These are phyloP conservation scores for Xylaria digitata DNA, from an alignment of 2,329 filamentous ascomycete species.

Conservation along the genomic window DNA sequence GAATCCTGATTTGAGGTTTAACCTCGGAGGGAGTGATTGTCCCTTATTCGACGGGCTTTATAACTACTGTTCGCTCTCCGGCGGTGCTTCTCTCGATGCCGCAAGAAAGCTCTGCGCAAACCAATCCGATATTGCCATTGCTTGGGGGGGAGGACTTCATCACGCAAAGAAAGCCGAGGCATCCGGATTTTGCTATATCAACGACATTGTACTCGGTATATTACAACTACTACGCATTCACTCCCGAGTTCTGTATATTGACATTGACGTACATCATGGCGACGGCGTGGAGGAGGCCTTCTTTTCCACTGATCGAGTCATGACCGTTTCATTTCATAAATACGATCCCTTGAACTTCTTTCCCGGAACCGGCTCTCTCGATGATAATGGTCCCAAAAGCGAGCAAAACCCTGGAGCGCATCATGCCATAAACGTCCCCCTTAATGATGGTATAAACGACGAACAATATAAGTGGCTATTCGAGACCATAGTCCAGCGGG, in stretches of 20 bases:
- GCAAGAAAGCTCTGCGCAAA: constrained; percentile 87
- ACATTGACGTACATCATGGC: constrained; percentile 94
- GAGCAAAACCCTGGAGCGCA: constrained; percentile 89
- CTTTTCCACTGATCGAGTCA: constrained; percentile 90
- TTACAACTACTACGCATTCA: constrained; percentile 85
- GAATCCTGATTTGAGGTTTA: constrained; percentile 77
- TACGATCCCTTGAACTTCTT: constrained; percentile 88
- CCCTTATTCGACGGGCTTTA: constrained; percentile 96
- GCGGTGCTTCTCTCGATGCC: constrained; percentile 89
- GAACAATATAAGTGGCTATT: constrained; percentile 89
- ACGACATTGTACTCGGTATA: constrained; percentile 96
- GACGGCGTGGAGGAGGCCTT: constrained; percentile 95
- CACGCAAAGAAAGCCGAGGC: constrained; percentile 96
- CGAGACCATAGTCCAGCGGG: constrained; percentile 79
- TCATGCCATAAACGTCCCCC: constrained; percentile 88
- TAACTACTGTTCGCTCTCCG: constrained; percentile 94
- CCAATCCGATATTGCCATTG: constrained; percentile 94
- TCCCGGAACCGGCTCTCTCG: constrained; percentile 87
- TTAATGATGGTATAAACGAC: constrained; percentile 91
- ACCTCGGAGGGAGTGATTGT: constrained; percentile 90
- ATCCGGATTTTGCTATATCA: constrained; percentile 98
- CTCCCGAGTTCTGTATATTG: constrained; percentile 96
- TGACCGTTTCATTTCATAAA: constrained; percentile 96
- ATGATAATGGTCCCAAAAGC: constrained; percentile 85
- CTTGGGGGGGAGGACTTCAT: constrained; percentile 96